These are phyloP conservation scores for Phaeolepiota aurea DNA, from an alignment of 768 basidiomycete genomes.

Conservation along the genomic window DNA sequence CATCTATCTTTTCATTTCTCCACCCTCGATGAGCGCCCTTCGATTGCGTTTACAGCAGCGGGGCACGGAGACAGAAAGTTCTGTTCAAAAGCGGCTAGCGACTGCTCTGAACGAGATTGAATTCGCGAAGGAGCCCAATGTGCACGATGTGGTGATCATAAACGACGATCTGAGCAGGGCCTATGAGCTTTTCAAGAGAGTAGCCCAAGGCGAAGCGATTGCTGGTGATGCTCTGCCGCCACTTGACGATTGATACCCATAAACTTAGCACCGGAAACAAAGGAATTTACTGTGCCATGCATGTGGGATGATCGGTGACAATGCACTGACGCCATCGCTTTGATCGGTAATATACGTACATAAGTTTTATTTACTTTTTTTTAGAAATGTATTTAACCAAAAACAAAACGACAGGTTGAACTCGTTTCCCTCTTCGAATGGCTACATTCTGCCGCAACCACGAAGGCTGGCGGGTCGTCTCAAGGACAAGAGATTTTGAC, in stretches of 20 bases:
- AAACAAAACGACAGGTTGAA: too few relatives aligned
- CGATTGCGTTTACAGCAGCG: constrained; percentile 64
- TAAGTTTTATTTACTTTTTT: too few relatives aligned
- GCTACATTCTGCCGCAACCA: constrained; percentile 39
- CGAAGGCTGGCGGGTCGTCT: constrained; percentile 64
- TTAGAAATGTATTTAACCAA: too few relatives aligned
- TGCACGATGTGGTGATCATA: constrained; percentile 79
- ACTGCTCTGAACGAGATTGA: constrained; percentile 76
- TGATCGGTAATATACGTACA: too few relatives aligned
- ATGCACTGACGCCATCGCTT: too few relatives aligned
- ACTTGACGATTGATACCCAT: constrained; percentile 38
- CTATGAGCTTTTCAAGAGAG: constrained; percentile 64
- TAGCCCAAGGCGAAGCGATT: constrained; percentile 64
- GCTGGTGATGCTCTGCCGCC: constrained; percentile 59
- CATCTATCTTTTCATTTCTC: constrained; percentile 87
- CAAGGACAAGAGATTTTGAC: constrained; percentile 59
- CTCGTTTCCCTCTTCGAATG: too few relatives aligned
- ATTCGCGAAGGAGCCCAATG: constrained; percentile 68
- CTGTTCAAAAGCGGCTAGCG: constrained; percentile 65
- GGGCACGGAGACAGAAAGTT: constrained; percentile 75
- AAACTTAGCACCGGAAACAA: too few relatives aligned
- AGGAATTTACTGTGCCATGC: too few relatives aligned
- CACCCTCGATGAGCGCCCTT: constrained; percentile 70
- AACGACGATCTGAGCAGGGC: constrained; percentile 87
- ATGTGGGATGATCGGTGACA: too few relatives aligned